These are phyloP conservation scores for Syncephalastrum contaminatum DNA, from an alignment of 371 early-diverging fungal genomes.

Conservation along the genomic window DNA sequence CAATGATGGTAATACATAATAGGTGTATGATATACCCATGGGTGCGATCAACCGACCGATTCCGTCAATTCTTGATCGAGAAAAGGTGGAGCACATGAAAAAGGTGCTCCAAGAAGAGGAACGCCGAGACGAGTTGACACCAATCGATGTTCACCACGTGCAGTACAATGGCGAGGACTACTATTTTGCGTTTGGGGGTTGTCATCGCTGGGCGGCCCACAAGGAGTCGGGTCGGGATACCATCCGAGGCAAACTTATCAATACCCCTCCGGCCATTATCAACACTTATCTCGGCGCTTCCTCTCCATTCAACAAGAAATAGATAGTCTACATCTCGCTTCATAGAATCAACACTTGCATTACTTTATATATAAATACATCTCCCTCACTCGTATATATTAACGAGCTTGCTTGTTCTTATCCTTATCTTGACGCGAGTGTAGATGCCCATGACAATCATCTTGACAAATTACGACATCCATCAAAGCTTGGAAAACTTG, in stretches of 20 bases:
- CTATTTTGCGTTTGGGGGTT: constrained; percentile 51
- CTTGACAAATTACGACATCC: neutral
- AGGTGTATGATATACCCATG: constrained; percentile 47
- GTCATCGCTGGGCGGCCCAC: constrained; percentile 52
- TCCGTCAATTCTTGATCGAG: constrained; percentile 39
- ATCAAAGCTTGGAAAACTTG: too few relatives aligned
- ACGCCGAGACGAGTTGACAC: constrained; percentile 39
- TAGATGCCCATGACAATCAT: neutral
- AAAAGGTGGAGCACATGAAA: constrained; percentile 45
- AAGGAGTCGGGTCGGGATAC: constrained; percentile 40
- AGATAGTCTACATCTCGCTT: neutral
- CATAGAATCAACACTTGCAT: too few relatives aligned
- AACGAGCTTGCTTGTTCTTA: too few relatives aligned
- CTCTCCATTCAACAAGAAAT: constrained; percentile 38
- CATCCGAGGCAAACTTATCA: constrained; percentile 40
- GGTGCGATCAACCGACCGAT: constrained; percentile 44
- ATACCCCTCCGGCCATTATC: constrained; percentile 41
- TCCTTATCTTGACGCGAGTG: too few relatives aligned
- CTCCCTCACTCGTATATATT: neutral
- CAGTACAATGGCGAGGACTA: constrained; percentile 41
- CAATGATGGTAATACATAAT: neutral
- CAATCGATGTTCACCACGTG: constrained; percentile 46
- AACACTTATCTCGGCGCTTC: constrained; percentile 41
- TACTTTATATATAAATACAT: too few relatives aligned
- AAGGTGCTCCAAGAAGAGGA: constrained; percentile 22